Percentiles rank a stretch among this genome's conserved stretches.
These are phyloP conservation scores for Trametes sp. DNA, from an alignment of 1,284 basidiomycete genomes.

Conservation along the genomic window DNA sequence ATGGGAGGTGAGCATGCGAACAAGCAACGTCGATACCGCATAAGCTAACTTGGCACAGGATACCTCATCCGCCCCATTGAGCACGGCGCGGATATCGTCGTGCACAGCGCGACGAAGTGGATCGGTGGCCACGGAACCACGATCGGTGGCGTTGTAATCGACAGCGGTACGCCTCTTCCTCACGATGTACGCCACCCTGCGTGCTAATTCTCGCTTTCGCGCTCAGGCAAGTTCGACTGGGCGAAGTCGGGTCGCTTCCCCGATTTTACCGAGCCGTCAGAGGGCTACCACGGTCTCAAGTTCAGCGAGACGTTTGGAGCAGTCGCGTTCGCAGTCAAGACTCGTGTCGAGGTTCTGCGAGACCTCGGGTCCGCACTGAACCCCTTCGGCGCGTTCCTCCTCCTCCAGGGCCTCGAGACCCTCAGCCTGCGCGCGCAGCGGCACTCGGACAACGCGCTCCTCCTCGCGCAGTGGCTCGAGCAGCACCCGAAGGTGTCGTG, in stretches of 20 bases:
- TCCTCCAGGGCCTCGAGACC: constrained; percentile 90
- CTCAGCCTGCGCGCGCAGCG: constrained; percentile 81
- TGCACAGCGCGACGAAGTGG: constrained; percentile 92
- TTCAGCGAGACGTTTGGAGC: constrained; percentile 81
- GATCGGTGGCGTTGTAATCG: constrained; percentile 85
- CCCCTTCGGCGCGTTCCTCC: constrained; percentile 84
- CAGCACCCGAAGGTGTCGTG: constrained; percentile 76
- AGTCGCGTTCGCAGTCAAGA: constrained; percentile 76
- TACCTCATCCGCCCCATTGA: constrained; percentile 80
- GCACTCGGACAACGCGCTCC: constrained; percentile 79
- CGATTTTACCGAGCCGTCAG: constrained; percentile 81
- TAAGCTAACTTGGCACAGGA: constrained; percentile 46
- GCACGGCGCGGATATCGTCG: constrained; percentile 84
- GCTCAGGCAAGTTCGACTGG: constrained; percentile 87
- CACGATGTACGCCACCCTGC: background rate
- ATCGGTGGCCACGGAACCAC: constrained; percentile 92
- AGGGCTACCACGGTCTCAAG: constrained; percentile 85
- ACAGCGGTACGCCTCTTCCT: constrained; percentile 57
- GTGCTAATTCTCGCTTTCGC: background rate
- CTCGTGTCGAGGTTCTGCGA: constrained; percentile 78
- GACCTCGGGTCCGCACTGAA: constrained; percentile 82
- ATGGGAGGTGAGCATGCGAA: constrained; percentile 63
- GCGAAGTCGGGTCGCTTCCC: constrained; percentile 79
- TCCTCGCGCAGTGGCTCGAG: constrained; percentile 78
- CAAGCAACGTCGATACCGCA: background rate